Evolutionary conservation across 441 rosid species (phyloP).

Genomic region (Pelargonium fulgidum): DNA sequence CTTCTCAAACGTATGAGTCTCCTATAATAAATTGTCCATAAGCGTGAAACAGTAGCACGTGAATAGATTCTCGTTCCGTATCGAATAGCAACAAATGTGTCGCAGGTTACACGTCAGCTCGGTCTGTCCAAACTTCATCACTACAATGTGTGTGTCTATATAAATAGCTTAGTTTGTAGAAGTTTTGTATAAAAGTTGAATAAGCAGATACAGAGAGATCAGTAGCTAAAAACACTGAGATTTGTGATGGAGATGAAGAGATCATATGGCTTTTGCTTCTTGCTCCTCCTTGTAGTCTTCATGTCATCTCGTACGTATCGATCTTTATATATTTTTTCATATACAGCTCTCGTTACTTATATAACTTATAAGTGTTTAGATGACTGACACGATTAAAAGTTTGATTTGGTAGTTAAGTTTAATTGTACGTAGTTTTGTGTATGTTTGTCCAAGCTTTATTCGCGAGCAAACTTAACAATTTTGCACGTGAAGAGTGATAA

Average conservation of each 20-base stretch:
- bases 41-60: not conserved
- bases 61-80: not conserved
- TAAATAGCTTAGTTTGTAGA: not conserved
- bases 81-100: not conserved
- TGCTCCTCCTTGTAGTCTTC: slow-evolving; percentile 31
- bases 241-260: slow-evolving; percentile 29
- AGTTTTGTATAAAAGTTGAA: no score
- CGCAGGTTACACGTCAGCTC: not conserved
- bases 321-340: no score
- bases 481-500: no score
- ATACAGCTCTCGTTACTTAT: no score
- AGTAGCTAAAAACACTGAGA: not conserved
- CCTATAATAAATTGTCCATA: no score
- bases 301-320: slow-evolving; percentile 38
- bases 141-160: not conserved
- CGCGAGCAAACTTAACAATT: no score
- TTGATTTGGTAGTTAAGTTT: no score
- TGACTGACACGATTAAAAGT: no score
- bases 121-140: not conserved
- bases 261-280: slow-evolving; percentile 24
- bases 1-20: no score
- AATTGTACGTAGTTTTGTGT: no score
- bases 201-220: not conserved
- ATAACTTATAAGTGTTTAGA: no score
- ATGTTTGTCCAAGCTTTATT: no score